These are phyloP conservation scores for Pestalotiopsis sp. DNA, from an alignment of 2,329 filamentous ascomycete species.

Conservation along the genomic window DNA sequence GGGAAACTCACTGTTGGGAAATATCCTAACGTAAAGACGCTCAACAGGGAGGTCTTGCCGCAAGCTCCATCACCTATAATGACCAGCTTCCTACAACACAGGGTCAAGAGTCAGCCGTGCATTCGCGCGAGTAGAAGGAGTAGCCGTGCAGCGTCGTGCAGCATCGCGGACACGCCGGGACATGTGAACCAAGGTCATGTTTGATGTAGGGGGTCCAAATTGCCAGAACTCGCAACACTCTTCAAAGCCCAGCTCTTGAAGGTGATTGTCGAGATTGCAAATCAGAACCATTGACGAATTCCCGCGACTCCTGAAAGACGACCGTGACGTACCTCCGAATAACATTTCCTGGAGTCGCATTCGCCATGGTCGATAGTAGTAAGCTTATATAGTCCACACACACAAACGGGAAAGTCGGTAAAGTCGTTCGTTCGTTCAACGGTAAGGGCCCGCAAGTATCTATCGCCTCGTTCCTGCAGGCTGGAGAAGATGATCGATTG, in stretches of 20 bases:
- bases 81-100: constrained; percentile 30
- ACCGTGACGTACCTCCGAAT: constrained; percentile 38
- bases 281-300: neutral
- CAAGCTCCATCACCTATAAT: constrained; percentile 69
- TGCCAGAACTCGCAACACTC: neutral
- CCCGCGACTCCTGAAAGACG: neutral
- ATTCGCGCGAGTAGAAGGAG: neutral
- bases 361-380: constrained; percentile 26
- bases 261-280: neutral
- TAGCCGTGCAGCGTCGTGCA: neutral
- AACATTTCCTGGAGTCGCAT: constrained; percentile 38
- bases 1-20: constrained; percentile 82
- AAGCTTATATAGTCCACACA: neutral
- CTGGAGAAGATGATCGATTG: neutral
- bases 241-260: neutral
- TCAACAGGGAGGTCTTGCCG: constrained; percentile 95
- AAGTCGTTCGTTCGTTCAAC: neutral
- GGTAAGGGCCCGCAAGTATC: neutral
- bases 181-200: neutral
- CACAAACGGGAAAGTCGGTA: neutral
- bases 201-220: neutral
- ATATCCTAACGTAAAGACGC: constrained; percentile 96
- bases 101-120: constrained; percentile 6
- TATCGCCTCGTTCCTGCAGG: neutral
- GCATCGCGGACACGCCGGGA: neutral